Conservation (phyloP, 2,329 filamentous ascomycete species). For the Ophiostoma sp. region DNA sequence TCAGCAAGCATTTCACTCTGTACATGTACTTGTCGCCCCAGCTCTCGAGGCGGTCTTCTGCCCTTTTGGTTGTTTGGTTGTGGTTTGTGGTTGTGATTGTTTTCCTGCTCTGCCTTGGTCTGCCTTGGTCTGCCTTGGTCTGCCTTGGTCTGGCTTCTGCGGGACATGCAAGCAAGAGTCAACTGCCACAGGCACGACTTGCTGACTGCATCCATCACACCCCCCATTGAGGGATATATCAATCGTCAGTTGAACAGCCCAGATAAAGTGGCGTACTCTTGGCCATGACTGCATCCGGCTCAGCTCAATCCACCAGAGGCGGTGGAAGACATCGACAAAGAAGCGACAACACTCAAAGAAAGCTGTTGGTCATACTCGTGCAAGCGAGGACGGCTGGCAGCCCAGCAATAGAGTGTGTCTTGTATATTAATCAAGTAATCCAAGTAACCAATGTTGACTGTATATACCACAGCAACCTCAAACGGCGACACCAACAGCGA, state of each 20-base stretch:
- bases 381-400: constrained; percentile 1
- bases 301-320: not conserved
- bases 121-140: too few relatives aligned
- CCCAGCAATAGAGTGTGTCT: not conserved
- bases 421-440: too few relatives aligned
- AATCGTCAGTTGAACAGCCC: too few relatives aligned
- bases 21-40: not conserved
- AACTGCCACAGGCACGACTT: not conserved
- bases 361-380: not conserved
- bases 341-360: not conserved
- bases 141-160: too few relatives aligned
- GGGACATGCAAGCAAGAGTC: not conserved
- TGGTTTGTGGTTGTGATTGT: not conserved
- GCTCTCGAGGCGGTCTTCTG: not conserved
- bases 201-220: not conserved
- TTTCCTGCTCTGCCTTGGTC: not conserved
- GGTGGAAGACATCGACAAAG: not conserved
- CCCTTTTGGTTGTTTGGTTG: not conserved
- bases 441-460: not conserved
- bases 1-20: not conserved
- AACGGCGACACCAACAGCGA: not conserved
- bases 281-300: not conserved
- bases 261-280: not conserved
- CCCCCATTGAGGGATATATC: not conserved
- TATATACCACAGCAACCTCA: not conserved